phyloP scores from a whole-genome alignment of 2,329 filamentous ascomycete species.

The Zarea fungicola region DNA sequence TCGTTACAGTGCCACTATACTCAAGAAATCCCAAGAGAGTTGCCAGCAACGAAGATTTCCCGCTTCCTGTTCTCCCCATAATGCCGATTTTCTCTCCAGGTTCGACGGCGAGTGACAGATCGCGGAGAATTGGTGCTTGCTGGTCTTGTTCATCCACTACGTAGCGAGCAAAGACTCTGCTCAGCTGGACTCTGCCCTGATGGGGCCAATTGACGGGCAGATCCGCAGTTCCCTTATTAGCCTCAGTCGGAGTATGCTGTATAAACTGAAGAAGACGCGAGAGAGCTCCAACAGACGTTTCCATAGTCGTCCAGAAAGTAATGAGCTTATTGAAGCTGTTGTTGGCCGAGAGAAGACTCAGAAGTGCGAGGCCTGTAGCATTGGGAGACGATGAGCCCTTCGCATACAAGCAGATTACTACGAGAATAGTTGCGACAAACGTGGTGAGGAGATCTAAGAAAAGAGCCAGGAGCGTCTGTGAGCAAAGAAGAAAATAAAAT shows the following conservation, averaged over 20 bases:
- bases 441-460: neutral
- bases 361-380: neutral
- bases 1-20: conserved; percentile 53
- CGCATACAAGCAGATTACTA: neutral
- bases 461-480: neutral
- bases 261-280: neutral
- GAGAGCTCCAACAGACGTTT: neutral
- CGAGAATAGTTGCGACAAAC: neutral
- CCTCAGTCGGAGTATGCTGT: neutral
- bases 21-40: conserved; percentile 67
- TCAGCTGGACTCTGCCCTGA: neutral
- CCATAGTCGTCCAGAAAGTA: neutral
- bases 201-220: neutral
- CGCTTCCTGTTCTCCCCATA: conserved; percentile 64
- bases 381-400: neutral
- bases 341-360: neutral
- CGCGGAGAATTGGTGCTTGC: conserved; percentile 41
- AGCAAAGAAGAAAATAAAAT: neutral
- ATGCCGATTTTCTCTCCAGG: conserved; percentile 60
- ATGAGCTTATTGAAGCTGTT: neutral
- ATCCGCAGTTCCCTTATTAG: neutral
- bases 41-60: conserved; percentile 63
- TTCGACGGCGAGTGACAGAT: conserved; percentile 56
- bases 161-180: neutral
- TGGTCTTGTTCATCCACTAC: neutral